phyloP scores from a whole-genome alignment of 768 basidiomycete genomes.

The Coprinopsis marcescibilis region DNA sequence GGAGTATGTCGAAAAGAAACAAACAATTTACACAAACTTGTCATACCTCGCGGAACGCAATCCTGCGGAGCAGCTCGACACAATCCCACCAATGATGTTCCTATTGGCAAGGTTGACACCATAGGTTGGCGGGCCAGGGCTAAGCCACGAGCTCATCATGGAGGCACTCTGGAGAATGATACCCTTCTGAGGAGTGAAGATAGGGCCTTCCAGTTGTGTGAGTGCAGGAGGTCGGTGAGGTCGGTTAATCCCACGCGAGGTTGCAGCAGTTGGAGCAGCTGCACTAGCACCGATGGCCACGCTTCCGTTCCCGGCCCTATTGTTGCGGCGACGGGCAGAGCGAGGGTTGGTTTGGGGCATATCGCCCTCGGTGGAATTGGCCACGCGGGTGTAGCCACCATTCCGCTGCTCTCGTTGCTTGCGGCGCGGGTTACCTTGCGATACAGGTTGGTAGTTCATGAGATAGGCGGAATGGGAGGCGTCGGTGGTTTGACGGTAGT shows the following conservation, averaged over 20 bases:
- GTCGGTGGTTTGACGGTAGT: conserved; percentile 35
- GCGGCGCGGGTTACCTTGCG: conserved; percentile 9
- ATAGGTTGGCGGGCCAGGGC: conserved; percentile 25
- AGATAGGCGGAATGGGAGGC: conserved; percentile 32
- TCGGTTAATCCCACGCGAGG: conserved; percentile 20
- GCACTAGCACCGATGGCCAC: conserved; percentile 7
- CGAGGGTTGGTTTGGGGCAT: conserved; percentile 5
- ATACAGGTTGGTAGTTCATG: conserved; percentile 8
- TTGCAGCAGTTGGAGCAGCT: conserved; percentile 9
- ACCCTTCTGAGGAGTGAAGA: conserved; percentile 8
- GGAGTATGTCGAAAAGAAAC: not conserved
- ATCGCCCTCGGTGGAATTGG: not conserved
- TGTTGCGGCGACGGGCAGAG: conserved; percentile 8
- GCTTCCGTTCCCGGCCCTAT: conserved; percentile 1
- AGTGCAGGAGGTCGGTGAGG: conserved; percentile 22
- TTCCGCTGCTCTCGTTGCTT: conserved; percentile 2
- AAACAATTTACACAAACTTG: conserved; percentile 6
- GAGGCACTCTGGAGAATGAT: conserved; percentile 25
- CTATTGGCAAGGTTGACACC: conserved; percentile 23
- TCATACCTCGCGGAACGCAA: conserved; percentile 4
- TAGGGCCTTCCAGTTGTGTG: conserved; percentile 10
- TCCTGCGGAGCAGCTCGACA: conserved; percentile 6
- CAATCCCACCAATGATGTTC: not conserved
- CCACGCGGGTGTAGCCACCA: conserved; percentile 16
- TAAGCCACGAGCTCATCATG: conserved; percentile 20